Percentiles rank a stretch among this genome's conserved stretches.
These are phyloP conservation scores for Penicillium maclennaniae DNA, from an alignment of 495 filamentous ascomycete genomes.

Conservation along the genomic window DNA sequence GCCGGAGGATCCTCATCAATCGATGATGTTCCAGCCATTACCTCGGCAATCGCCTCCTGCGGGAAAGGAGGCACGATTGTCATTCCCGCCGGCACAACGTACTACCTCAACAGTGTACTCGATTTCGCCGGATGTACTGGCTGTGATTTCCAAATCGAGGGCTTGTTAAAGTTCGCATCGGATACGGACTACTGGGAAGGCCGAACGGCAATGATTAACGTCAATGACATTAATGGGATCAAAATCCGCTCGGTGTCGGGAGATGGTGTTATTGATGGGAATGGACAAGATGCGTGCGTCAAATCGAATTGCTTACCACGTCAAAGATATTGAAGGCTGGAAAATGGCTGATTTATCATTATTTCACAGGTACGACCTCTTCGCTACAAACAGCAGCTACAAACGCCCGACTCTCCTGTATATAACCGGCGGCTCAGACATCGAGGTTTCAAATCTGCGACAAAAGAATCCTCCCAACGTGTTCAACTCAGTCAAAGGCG, in stretches of 20 bases:
- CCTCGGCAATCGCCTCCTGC: constrained; percentile 33
- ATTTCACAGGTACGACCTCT: constrained; percentile 39
- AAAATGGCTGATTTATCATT: no score
- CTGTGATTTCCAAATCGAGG: constrained; percentile 44
- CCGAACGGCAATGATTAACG: constrained; percentile 35
- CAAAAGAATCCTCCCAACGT: constrained; percentile 44
- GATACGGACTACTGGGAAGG: constrained; percentile 38
- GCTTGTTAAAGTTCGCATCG: constrained; percentile 34
- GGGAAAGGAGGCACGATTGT: constrained; percentile 42
- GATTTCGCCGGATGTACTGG: constrained; percentile 33
- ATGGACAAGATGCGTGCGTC: constrained; percentile 38
- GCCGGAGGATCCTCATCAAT: constrained; percentile 26
- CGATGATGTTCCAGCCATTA: constrained; percentile 40
- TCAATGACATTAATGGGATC: constrained; percentile 30
- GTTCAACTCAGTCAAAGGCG: constrained; percentile 38
- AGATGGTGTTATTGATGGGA: constrained; percentile 41
- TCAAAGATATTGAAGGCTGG: constrained; percentile 2
- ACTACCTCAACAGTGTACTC: constrained; percentile 38
- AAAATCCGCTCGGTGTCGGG: constrained; percentile 39
- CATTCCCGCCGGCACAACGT: constrained; percentile 38
- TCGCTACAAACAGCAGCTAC: constrained; percentile 34
- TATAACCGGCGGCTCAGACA: constrained; percentile 34
- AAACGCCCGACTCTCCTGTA: constrained; percentile 38
- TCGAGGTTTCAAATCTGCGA: constrained; percentile 30
- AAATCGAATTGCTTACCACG: background rate